phyloP scores from a whole-genome alignment of 306 rosid species.

The Mimosa bimucronata region DNA sequence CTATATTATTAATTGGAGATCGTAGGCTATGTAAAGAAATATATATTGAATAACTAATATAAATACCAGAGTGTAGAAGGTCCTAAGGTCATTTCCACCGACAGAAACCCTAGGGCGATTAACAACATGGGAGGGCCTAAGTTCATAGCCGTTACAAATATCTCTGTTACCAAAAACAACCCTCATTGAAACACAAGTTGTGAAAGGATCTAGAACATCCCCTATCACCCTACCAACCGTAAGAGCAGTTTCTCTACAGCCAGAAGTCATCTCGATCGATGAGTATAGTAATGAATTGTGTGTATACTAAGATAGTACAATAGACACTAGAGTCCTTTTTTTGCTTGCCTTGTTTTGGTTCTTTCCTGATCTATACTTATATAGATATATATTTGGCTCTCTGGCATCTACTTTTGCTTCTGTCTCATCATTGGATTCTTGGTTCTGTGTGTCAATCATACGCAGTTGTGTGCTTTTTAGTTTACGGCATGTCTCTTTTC shows the following conservation, averaged over 20 bases:
- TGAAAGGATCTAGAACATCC: conserved; percentile 50
- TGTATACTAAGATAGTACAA: no score
- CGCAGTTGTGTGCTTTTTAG: not conserved
- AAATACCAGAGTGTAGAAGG: conserved; percentile 49
- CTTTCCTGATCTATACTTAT: not conserved
- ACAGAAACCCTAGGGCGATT: conserved; percentile 42
- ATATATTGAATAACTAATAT: no score
- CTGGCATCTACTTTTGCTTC: conserved; percentile 44
- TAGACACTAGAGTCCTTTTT: not conserved
- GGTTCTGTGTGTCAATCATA: not conserved
- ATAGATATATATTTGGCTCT: not conserved
- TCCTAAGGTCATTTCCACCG: conserved; percentile 56
- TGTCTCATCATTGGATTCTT: conserved; percentile 25
- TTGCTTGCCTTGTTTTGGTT: not conserved
- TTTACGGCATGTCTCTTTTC: not conserved
- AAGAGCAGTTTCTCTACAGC: conserved; percentile 25
- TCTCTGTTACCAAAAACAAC: conserved; percentile 40
- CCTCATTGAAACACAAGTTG: conserved; percentile 26
- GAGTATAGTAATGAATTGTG: not conserved
- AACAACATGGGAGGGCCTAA: conserved; percentile 41
- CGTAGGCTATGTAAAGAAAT: no score
- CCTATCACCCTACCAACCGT: conserved; percentile 43
- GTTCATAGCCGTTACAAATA: conserved; percentile 35
- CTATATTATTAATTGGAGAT: not conserved
- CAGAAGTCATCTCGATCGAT: not conserved